phyloP scores from a whole-genome alignment of 306 rosid species.

The Corylus avellana region DNA sequence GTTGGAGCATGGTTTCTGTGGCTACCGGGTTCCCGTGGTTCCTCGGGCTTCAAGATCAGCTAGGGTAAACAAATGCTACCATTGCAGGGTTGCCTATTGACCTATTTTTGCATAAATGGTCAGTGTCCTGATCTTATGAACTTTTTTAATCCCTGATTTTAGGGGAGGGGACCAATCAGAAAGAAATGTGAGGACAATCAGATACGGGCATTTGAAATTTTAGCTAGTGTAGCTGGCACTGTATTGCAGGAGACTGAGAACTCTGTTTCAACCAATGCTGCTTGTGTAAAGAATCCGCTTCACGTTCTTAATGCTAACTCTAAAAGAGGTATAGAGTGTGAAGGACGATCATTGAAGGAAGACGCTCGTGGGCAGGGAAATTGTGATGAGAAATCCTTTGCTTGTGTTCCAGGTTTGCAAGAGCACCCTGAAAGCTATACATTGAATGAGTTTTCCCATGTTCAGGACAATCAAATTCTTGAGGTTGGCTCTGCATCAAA shows the following conservation, averaged over 20 bases:
- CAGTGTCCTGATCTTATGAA: constrained; percentile 12
- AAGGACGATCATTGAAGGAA: constrained; percentile 31
- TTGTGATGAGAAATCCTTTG: constrained; percentile 35
- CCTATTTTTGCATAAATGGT: constrained; percentile 19
- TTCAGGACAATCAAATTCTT: constrained; percentile 16
- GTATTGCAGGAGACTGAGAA: constrained; percentile 50
- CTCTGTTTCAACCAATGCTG: constrained; percentile 27
- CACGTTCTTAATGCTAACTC: constrained; percentile 10
- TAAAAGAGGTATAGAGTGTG: constrained; percentile 31
- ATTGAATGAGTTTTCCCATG: constrained; percentile 24
- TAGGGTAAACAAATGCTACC: constrained; percentile 49
- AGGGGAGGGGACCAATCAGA: constrained; percentile 61
- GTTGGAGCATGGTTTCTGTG: constrained; percentile 58
- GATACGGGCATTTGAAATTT: constrained; percentile 63
- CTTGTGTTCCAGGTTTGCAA: constrained; percentile 25
- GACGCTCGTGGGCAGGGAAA: constrained; percentile 37
- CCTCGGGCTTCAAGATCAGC: constrained; percentile 71
- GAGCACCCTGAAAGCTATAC: constrained; percentile 44
- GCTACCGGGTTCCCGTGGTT: constrained; percentile 56
- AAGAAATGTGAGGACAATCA: constrained; percentile 48
- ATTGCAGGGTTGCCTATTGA: constrained; percentile 6
- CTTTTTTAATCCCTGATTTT: constrained; percentile 32
- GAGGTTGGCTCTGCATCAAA: constrained; percentile 26
- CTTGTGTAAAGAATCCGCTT: constrained; percentile 23
- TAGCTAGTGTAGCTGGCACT: constrained; percentile 71